Base-by-base conservation (phyloP, 345 rosid species). In the Aethionema arabicum region DNA sequence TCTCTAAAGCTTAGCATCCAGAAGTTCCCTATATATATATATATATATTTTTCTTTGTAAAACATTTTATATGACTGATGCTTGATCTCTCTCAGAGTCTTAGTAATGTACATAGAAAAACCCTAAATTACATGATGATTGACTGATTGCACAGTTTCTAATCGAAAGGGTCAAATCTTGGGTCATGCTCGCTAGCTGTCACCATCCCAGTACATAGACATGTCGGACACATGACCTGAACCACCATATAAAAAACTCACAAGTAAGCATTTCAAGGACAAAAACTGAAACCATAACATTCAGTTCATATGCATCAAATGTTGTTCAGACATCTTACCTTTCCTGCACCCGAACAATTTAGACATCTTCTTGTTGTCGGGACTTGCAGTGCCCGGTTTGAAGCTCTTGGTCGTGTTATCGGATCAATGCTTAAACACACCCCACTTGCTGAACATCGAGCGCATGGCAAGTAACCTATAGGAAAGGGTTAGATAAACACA, bases 401-500 rank as follows among this genome's bases (percentile, higher is more conserved):
- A 72, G 76, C 75, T 76, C 69, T 77, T 36, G 82, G 67, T 30
- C 69, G 59, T 11, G 85, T 74, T 50, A 83, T 73, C 11, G 88
- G 83, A 75, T 89, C 80, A 60, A 68, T 52, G 65, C 78, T 81
- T 78, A 86, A 69, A 75, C 81, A 80, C 65, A 82, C 79, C 41
- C 96, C 96, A 52, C 93, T 83, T 32, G 91, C 80, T 36, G 96
- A 83, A 66, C 98, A 92, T 70, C 83, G 79, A 30, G 98, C 98
- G 65, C 96, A 92, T 31, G 96, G 84, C 89, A 92, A 77, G 74
- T 89, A 92, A 65, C 98, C 95, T 92, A 68, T 69, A 32, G 6
- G 46, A 48, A 30, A 8, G 13, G 40, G 38, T 47, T 15, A 63
- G 52, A n/a, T 32, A 44, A 56, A 56, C 35, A 48, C 49, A 71